Evolutionary conservation across 2,329 filamentous ascomycete species (phyloP), one percentile per base, ranked within the genome.

Genomic region (Trichophyton equinum): DNA sequence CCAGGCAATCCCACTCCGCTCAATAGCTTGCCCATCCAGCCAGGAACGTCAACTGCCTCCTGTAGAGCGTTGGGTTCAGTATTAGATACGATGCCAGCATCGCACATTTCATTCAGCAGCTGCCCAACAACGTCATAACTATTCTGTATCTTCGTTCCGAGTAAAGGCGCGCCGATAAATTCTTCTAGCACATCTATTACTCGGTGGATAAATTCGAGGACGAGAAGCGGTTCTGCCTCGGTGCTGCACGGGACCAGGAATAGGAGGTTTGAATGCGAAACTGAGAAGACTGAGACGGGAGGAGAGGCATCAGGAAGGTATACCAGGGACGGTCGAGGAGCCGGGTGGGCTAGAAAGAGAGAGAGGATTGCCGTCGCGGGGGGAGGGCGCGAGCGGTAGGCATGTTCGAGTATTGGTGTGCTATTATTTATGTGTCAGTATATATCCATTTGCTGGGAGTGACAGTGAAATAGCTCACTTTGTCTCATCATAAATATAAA

Each of bases 401-500:
- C 85, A 75, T 97, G 92, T 67, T 92, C 89, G 70, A 99, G 84
- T 68, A 97, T 84, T 66, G 88, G 84, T 69, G 83, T 87, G 76
- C 91, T 96, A 67, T 46, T 57, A n/a, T 42, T 64, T 68, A 44
- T 42, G 59, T 55, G 58, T 61, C 61, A 63, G 61, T 67, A 67
- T 44, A 44, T 44, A 44, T 44, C 4, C 7, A 44, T n/a, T n/a
- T n/a, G n/a, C 57, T 53, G 36, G 62, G 18, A 55, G 47, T 62
- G 38, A 22, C 18, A 40, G 40, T 15, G 18, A 55, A 46, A 18
- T 33, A 51, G 61, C 82, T 70, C 78, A 95, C 91, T 91, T 90
- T 77, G 91, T 85, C 79, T 96, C 91, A 82, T 97, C 91, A 75
- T 88, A 96, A 73, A 99, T 91, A 79, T 97, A 92, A 70, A 99